phyloP scores from a whole-genome alignment of 208 protist species.

The Wallacemonas collosoma region DNA sequence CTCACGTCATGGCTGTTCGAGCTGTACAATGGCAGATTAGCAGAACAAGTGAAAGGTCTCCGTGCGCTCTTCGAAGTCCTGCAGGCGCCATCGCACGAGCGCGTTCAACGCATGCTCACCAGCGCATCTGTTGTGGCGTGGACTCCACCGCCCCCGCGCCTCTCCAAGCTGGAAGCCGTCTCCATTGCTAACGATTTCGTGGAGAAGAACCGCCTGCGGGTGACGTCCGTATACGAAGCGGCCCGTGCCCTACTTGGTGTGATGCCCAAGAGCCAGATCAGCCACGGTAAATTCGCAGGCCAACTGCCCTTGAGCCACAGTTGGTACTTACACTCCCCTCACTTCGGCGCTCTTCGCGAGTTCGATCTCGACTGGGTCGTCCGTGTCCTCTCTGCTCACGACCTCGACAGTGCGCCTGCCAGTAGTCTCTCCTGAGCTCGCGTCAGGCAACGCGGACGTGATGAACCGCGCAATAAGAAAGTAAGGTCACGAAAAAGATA shows the following conservation, averaged over 20 bases:
- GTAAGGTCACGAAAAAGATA: no score
- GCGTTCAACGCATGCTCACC: conserved; percentile 37
- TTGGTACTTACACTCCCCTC: conserved; percentile 84
- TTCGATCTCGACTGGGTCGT: conserved; percentile 85
- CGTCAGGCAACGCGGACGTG: no score
- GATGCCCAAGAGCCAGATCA: conserved; percentile 69
- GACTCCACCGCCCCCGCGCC: conserved; percentile 42
- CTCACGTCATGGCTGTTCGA: conserved; percentile 30
- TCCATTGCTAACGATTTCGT: conserved; percentile 84
- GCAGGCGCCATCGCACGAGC: conserved; percentile 46
- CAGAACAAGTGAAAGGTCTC: conserved; percentile 39
- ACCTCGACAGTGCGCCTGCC: conserved; percentile 25
- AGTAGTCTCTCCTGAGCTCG: neutral
- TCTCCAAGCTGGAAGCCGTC: conserved; percentile 66
- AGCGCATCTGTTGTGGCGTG: conserved; percentile 28
- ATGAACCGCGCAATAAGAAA: no score
- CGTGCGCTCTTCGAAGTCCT: conserved; percentile 60
- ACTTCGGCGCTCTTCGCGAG: conserved; percentile 84
- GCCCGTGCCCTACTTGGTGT: conserved; percentile 69
- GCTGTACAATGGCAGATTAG: conserved; percentile 38
- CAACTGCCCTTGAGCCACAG: conserved; percentile 72
- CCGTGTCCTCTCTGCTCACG: conserved; percentile 48
- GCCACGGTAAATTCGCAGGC: conserved; percentile 74
- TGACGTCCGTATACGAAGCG: conserved; percentile 71
- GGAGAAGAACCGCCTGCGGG: conserved; percentile 68